Conservation (phyloP, 2,329 filamentous ascomycete genomes). For the Magnaporthiopsis rhizophila region DNA sequence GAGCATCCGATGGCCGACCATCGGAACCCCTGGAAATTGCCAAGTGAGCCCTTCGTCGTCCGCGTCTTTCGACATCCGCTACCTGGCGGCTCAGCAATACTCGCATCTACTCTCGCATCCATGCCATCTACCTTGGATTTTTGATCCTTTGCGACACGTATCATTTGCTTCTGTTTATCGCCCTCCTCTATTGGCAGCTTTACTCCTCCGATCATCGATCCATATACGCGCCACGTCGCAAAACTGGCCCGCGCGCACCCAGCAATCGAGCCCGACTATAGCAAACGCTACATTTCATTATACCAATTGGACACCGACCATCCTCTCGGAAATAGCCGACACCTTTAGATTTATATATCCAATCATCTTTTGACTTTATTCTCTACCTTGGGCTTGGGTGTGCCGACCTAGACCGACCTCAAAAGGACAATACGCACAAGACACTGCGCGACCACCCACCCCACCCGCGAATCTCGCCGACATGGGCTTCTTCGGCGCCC, state of each 20-base stretch:
- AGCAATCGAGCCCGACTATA: neutral
- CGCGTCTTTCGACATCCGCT: neutral
- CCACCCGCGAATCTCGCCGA: neutral
- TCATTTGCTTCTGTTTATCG: neutral
- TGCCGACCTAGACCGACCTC: neutral
- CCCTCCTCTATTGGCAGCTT: neutral
- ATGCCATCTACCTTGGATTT: neutral
- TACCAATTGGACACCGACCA: neutral
- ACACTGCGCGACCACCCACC: neutral
- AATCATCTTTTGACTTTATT: neutral
- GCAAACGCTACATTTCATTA: neutral
- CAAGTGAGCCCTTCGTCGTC: neutral
- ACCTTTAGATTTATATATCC: neutral
- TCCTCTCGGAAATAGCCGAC: neutral
- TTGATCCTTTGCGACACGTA: neutral
- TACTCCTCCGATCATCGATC: neutral
- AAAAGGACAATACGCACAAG: too few relatives aligned
- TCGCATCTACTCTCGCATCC: neutral
- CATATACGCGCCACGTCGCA: neutral
- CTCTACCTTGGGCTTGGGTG: neutral
- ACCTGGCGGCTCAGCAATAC: neutral
- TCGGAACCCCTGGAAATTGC: too few relatives aligned
- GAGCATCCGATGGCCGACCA: too few relatives aligned
- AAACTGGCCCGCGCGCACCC: neutral
- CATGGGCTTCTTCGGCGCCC: slow-evolving; percentile 36